Evolutionary conservation across 2,329 filamentous ascomycete genomes (phyloP), one percentile per base, ranked within the genome.

Genomic region (Fusarium equiseti): DNA sequence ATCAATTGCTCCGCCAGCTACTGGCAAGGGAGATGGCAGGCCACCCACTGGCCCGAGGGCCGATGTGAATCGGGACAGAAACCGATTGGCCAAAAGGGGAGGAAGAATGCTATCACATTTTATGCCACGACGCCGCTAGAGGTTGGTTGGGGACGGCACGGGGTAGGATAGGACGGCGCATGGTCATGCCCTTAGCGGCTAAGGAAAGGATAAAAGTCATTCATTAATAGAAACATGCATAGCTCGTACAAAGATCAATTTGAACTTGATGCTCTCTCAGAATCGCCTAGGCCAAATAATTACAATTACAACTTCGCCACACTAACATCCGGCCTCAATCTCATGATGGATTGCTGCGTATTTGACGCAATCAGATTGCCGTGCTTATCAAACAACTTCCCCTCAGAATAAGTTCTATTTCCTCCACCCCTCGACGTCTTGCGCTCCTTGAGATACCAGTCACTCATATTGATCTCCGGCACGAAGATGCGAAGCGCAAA

Each of bases 401-500:
- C 76, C 75, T 87, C 85, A 2, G 77, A 76, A 72, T 80, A 87
- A 3, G 83, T 81, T 29, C 86, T 76, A 3, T 83, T 85, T 24
- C 77, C 76, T 0, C 77, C 80, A 3, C 75, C 85, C 2, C 76
- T 76, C 12, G 75, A 73, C 1, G 81, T 83, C 49, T 63, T 77
- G 32, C 81, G 75, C 76, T 86, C 82, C 44, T 78, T 76, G 40
- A 87, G 57, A 71, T 81, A 77, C 84, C 85, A 87, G 24, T 78
- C 51, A 9, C 72, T 68, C 44, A 85, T 11, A 54, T 84, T 77
- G 1, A 84, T 59, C 0, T 79, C 77, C 1, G 77, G 79, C 2
- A 73, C 75, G 63, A 85, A 83, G 9, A 85, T 68, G 1, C 85
- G 77, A 59, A 87, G 60, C 6, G 86, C 81, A 73, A 87, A 87